These are phyloP conservation scores for Cystobasidium sp. DNA, from an alignment of 1,284 basidiomycete species.

Conservation along the genomic window DNA sequence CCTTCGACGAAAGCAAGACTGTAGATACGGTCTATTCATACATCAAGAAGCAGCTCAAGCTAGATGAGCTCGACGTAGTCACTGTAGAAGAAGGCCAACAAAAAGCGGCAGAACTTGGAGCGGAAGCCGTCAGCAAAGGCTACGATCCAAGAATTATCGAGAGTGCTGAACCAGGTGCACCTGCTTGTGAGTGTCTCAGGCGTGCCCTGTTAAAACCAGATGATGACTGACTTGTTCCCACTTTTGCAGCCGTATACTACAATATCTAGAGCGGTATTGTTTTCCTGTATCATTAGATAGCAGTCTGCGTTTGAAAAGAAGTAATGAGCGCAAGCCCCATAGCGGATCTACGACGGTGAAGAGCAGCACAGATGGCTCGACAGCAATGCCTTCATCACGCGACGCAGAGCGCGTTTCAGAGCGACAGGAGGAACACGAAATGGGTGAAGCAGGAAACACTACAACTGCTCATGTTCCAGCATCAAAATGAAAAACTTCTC, in stretches of 20 bases:
- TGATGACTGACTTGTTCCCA: background rate
- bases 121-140: conserved; percentile 64
- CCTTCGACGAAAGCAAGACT: conserved; percentile 83
- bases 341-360: no score
- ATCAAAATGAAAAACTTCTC: no score
- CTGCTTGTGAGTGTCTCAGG: conserved; percentile 59
- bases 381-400: no score
- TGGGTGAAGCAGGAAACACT: no score
- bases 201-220: background rate
- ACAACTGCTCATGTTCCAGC: no score
- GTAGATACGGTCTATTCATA: conserved; percentile 76
- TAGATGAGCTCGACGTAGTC: conserved; percentile 72
- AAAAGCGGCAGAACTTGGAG: conserved; percentile 56
- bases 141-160: conserved; percentile 75
- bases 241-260: conserved; percentile 32
- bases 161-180: conserved; percentile 81
- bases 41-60: conserved; percentile 78
- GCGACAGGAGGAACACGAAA: no score
- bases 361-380: no score
- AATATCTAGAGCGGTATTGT: conserved; percentile 7
- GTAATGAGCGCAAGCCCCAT: no score
- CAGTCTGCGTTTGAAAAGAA: no score
- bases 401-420: no score
- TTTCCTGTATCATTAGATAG: background rate
- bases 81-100: conserved; percentile 69